A percentile compares a stretch with the other conserved stretches of the same genome.
phyloP scores from a whole-genome alignment of 2,329 filamentous ascomycete genomes.

The Colletotrichum aenigma region DNA sequence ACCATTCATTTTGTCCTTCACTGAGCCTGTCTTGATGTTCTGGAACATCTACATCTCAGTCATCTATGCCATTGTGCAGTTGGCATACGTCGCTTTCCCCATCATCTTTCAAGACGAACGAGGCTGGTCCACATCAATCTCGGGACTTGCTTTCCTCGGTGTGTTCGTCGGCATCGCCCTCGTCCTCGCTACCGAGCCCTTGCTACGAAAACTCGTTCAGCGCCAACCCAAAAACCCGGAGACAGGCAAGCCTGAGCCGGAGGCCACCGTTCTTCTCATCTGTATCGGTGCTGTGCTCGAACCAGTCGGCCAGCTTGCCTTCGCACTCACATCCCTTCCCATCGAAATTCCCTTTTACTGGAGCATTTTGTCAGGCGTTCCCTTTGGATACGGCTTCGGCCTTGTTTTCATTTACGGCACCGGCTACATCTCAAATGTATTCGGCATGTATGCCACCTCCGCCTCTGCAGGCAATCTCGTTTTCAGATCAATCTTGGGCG shows the following conservation, averaged over 20 bases:
- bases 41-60: slow-evolving; percentile 68
- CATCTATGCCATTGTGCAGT: slow-evolving; percentile 67
- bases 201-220: slow-evolving; percentile 58
- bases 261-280: slow-evolving; percentile 67
- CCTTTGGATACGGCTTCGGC: slow-evolving; percentile 67
- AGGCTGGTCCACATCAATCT: slow-evolving; percentile 61
- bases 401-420: slow-evolving; percentile 69
- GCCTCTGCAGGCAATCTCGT: slow-evolving; percentile 69
- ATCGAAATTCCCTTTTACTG: slow-evolving; percentile 63
- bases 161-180: slow-evolving; percentile 22
- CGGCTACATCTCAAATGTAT: slow-evolving; percentile 68
- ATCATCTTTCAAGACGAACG: slow-evolving; percentile 62
- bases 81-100: slow-evolving; percentile 69
- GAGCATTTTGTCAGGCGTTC: slow-evolving; percentile 65
- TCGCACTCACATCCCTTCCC: slow-evolving; percentile 68
- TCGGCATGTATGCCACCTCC: slow-evolving; percentile 68
- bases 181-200: slow-evolving; percentile 43
- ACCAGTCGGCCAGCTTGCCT: slow-evolving; percentile 65
- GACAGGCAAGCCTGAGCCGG: slow-evolving; percentile 62
- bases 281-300: slow-evolving; percentile 65
- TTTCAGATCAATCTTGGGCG: slow-evolving; percentile 61
- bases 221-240: slow-evolving; percentile 60
- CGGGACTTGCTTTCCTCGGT: slow-evolving; percentile 48
- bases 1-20: slow-evolving; percentile 64
- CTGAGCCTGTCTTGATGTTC: slow-evolving; percentile 56